Evolutionary conservation across 2,329 filamentous ascomycete species (phyloP).

Genomic region (Hypoxylon rubiginosum): DNA sequence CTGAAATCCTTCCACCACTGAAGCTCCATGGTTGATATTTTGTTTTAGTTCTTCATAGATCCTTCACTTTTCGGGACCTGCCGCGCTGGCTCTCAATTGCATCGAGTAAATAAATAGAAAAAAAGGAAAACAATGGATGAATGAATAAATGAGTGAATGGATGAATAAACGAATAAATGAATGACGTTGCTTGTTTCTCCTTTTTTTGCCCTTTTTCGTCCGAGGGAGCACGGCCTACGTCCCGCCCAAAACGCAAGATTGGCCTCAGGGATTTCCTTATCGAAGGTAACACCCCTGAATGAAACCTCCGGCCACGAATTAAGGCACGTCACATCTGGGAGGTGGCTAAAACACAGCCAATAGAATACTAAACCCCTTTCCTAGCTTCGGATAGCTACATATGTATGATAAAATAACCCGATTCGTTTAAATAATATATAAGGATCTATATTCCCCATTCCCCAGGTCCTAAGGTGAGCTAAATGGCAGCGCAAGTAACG

Average conservation of each 20-base stretch:
- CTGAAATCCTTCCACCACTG: slow-evolving; percentile 42
- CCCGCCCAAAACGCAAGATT: neutral
- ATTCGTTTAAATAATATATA: no score
- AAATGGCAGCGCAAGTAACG: no score
- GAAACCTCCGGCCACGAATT: neutral
- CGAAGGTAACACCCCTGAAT: neutral
- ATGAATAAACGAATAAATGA: neutral
- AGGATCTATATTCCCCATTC: no score
- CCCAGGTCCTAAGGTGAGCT: no score
- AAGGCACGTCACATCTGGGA: neutral
- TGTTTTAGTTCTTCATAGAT: neutral
- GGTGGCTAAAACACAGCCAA: neutral
- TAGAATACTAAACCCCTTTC: neutral
- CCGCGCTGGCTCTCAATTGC: neutral
- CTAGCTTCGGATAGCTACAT: neutral
- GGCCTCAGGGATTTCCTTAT: neutral
- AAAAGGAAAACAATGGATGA: slow-evolving; percentile 7
- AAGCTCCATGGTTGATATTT: slow-evolving; percentile 25
- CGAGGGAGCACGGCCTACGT: neutral
- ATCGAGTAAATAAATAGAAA: neutral
- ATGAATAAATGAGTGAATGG: slow-evolving; percentile 5
- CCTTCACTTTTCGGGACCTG: neutral
- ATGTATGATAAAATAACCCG: neutral
- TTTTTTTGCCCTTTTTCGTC: neutral
- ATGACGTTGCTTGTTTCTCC: neutral